These are phyloP conservation scores for Leccinum olivaceopallidum DNA, from an alignment of 768 basidiomycete genomes.

Conservation along the genomic window DNA sequence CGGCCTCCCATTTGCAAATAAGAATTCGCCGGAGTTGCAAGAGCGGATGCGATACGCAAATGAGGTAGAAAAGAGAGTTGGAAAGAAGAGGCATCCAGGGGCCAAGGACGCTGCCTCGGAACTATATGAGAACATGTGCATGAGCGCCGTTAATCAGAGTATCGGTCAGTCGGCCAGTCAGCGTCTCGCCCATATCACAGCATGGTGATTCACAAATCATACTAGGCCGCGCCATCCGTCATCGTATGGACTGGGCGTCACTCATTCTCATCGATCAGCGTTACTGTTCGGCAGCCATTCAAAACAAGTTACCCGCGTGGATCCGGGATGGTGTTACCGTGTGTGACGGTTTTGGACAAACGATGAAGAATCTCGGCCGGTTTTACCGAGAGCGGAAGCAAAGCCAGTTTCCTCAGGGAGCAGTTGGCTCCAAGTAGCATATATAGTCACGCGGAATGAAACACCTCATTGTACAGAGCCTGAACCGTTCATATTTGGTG, in stretches of 20 bases:
- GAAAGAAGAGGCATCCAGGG: conserved; percentile 34
- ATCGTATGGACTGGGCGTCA: conserved; percentile 88
- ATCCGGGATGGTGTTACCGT: conserved; percentile 64
- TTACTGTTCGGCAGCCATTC: conserved; percentile 69
- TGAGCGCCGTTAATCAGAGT: conserved; percentile 95
- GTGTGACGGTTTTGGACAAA: conserved; percentile 68
- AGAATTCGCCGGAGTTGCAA: conserved; percentile 85
- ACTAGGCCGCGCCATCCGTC: conserved; percentile 89
- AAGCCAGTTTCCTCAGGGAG: not conserved
- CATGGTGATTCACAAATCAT: conserved; percentile 1
- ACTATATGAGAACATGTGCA: conserved; percentile 89
- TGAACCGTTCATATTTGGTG: conserved; percentile 4
- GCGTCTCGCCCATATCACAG: not conserved
- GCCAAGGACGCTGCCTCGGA: conserved; percentile 73
- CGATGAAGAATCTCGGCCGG: conserved; percentile 61
- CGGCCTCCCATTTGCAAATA: conserved; percentile 92
- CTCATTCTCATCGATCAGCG: conserved; percentile 85
- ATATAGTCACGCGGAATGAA: not conserved
- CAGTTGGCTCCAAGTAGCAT: conserved; percentile 5
- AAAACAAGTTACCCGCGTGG: conserved; percentile 87
- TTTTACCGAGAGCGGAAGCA: conserved; percentile 67
- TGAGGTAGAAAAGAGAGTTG: conserved; percentile 49
- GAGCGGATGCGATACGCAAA: conserved; percentile 92
- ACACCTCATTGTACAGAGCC: conserved; percentile 3
- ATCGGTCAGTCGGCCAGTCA: conserved; percentile 61